Evolutionary conservation across 768 basidiomycete genomes (phyloP).

Genomic region (Mycena venus): DNA sequence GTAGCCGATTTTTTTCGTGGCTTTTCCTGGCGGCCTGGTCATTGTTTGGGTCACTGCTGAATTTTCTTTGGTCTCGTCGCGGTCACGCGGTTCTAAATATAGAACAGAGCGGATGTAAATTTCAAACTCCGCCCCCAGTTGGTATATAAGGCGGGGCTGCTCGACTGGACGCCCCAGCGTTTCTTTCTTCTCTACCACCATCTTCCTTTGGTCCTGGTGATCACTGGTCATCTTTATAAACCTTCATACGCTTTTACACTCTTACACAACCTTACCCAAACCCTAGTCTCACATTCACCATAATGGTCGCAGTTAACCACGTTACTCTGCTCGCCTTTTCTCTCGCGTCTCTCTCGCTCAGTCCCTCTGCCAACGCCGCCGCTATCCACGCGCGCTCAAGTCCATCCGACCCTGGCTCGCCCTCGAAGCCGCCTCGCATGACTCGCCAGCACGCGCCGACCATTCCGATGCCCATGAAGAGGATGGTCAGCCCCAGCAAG

Average conservation of each 20-base stretch:
- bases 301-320: constrained; percentile 64
- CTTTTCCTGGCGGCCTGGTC: no score
- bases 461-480: constrained; percentile 20
- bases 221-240: constrained; percentile 47
- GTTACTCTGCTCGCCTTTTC: constrained; percentile 61
- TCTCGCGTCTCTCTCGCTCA: constrained; percentile 56
- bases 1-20: no score
- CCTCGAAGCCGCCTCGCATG: constrained; percentile 15
- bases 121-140: background rate
- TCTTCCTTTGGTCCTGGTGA: constrained; percentile 68
- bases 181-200: constrained; percentile 51
- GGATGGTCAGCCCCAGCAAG: constrained; percentile 21
- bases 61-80: no score
- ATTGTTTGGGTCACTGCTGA: no score
- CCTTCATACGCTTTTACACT: constrained; percentile 32
- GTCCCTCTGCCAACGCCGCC: constrained; percentile 55
- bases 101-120: background rate
- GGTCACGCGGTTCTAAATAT: background rate
- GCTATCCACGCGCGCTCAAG: constrained; percentile 44
- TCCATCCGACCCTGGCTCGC: constrained; percentile 25
- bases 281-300: constrained; percentile 21
- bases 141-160: background rate
- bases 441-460: constrained; percentile 16
- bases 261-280: constrained; percentile 29
- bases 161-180: background rate